These are phyloP conservation scores for Blastocystis hominis DNA, from an alignment of 352 stramenopile genomes.

Conservation along the genomic window DNA sequence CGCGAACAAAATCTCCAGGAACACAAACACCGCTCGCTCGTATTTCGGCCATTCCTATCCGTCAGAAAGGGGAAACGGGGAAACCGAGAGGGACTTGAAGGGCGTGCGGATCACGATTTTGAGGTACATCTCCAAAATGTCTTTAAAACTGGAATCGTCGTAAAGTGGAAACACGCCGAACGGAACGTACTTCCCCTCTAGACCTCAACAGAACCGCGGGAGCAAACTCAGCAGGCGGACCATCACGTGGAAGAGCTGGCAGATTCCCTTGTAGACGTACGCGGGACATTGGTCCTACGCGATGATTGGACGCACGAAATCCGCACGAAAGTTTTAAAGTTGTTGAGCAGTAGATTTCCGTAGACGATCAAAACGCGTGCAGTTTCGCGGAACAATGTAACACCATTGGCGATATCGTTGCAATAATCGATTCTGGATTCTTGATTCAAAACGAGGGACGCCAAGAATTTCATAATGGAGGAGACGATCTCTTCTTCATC, in stretches of 20 bases:
- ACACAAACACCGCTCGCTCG: conserved; percentile 21
- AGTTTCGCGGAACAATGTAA: conserved; percentile 31
- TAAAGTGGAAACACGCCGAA: conserved; percentile 46
- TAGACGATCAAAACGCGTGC: neutral
- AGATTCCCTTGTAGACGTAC: conserved; percentile 44
- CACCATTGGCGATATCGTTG: conserved; percentile 30
- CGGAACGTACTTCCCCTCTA: conserved; percentile 46
- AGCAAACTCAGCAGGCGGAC: neutral
- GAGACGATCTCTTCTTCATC: conserved; percentile 17
- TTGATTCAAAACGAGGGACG: conserved; percentile 7
- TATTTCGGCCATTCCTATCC: conserved; percentile 54
- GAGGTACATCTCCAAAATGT: conserved; percentile 10
- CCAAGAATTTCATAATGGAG: conserved; percentile 35
- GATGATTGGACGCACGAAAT: neutral
- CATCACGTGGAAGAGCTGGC: conserved; percentile 51
- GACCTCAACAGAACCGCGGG: neutral
- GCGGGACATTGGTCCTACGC: conserved; percentile 23
- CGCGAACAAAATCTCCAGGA: conserved; percentile 33
- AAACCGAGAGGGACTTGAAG: conserved; percentile 9
- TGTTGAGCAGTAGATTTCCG: conserved; percentile 7
- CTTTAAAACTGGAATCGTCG: conserved; percentile 10
- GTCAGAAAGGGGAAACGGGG: neutral
- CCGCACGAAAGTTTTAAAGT: conserved; percentile 14
- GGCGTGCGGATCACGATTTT: conserved; percentile 46
- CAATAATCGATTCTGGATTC: conserved; percentile 53